Evolutionary conservation across 192 early-diverging fungal genomes (phyloP).

Genomic region (Coemansia sp.): DNA sequence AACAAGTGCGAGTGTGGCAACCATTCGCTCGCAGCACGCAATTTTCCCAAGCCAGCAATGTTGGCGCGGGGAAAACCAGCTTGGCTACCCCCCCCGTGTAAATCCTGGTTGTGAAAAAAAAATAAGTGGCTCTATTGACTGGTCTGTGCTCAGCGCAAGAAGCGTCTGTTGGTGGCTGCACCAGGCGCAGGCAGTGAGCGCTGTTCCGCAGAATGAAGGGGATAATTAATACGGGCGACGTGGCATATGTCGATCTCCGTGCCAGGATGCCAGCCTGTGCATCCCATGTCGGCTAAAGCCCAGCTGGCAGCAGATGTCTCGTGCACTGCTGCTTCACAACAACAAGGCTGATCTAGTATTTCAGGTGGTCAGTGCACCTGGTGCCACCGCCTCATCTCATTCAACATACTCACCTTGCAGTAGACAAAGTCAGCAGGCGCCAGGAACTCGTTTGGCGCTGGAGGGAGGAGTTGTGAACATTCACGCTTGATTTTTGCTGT

Average conservation of each 20-base stretch:
- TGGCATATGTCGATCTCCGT: slow-evolving; percentile 3
- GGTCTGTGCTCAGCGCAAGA: slow-evolving; percentile 10
- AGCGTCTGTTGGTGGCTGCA: slow-evolving; percentile 7
- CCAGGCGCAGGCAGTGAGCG: neutral
- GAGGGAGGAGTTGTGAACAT: neutral
- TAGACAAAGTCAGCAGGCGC: neutral
- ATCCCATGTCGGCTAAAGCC: neutral
- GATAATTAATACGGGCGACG: neutral
- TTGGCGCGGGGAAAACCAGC: slow-evolving; percentile 2
- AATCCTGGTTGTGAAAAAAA: neutral
- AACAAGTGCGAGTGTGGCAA: neutral
- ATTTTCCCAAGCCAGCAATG: slow-evolving; percentile 1
- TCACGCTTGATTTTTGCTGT: neutral
- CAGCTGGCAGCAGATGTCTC: neutral
- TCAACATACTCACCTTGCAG: neutral
- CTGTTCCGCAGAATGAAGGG: neutral
- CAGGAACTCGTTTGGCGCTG: neutral
- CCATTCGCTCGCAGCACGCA: neutral
- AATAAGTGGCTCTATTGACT: neutral
- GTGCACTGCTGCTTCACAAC: neutral
- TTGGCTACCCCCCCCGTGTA: slow-evolving; percentile 4
- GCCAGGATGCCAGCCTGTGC: neutral
- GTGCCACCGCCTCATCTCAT: neutral
- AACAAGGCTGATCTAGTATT: neutral
- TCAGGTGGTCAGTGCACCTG: slow-evolving; percentile 1